phyloP scores from a whole-genome alignment of 2,329 filamentous ascomycete genomes.

The Apiospora marii region DNA sequence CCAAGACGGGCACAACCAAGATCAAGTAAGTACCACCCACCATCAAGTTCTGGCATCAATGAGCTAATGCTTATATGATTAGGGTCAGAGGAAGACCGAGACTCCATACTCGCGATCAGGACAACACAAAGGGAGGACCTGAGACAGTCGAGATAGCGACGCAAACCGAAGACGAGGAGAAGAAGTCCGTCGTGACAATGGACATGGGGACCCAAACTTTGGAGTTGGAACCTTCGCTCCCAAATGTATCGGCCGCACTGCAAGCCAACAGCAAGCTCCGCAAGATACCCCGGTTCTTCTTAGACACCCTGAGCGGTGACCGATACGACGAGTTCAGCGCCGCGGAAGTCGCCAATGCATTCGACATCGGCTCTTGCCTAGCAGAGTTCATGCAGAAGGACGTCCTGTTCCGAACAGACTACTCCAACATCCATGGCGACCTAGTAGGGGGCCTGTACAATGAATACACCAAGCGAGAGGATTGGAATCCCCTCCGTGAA shows the following conservation, averaged over 20 bases:
- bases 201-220: background rate
- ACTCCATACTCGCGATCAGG: background rate
- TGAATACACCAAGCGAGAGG: background rate
- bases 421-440: background rate
- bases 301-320: background rate
- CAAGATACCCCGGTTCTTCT: background rate
- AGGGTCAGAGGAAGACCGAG: background rate
- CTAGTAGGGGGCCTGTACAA: background rate
- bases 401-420: background rate
- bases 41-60: background rate
- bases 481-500: background rate
- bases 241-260: background rate
- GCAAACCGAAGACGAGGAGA: background rate
- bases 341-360: background rate
- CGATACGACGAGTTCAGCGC: background rate
- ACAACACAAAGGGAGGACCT: background rate
- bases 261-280: background rate
- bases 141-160: background rate
- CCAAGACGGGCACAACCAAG: too few relatives aligned
- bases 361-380: background rate
- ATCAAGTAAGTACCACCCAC: background rate
- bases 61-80: background rate
- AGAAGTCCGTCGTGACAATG: background rate
- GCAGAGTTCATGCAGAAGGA: background rate
- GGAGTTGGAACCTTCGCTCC: background rate